phyloP scores from a whole-genome alignment of 495 filamentous ascomycete genomes.

The Haplographium delicatum region DNA sequence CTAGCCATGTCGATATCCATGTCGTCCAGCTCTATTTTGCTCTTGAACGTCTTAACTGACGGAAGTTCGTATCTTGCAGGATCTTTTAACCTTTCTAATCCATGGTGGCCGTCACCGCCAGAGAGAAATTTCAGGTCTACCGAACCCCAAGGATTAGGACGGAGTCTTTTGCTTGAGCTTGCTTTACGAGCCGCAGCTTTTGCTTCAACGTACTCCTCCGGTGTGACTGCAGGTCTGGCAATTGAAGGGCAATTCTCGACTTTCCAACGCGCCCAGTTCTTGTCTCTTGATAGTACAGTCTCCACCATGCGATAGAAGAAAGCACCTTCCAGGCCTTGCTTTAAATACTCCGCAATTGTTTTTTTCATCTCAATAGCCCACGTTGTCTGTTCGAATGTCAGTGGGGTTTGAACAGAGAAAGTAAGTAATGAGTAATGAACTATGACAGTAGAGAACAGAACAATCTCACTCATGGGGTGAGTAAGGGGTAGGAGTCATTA shows the following conservation, averaged over 20 bases:
- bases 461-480: not conserved
- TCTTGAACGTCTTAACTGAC: conserved; percentile 41
- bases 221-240: conserved; percentile 62
- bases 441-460: too few relatives aligned
- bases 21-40: conserved; percentile 62
- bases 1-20: conserved; percentile 79
- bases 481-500: conserved; percentile 5
- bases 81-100: conserved; percentile 44
- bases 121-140: conserved; percentile 72
- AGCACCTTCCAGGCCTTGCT: conserved; percentile 69
- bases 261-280: conserved; percentile 99
- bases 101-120: conserved; percentile 45
- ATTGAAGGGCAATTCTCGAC: conserved; percentile 86
- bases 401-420: conserved; percentile 11
- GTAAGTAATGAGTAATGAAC: not conserved
- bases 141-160: conserved; percentile 61
- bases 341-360: conserved; percentile 72
- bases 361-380: conserved; percentile 74
- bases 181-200: conserved; percentile 57
- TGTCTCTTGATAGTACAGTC: conserved; percentile 88
- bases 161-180: conserved; percentile 61
- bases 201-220: conserved; percentile 59
- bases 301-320: conserved; percentile 97
- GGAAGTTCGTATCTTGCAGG: conserved; percentile 40
- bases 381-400: conserved; percentile 37